Conservation (phyloP, 2,329 filamentous ascomycete species). For the Sporothrix sp. region DNA sequence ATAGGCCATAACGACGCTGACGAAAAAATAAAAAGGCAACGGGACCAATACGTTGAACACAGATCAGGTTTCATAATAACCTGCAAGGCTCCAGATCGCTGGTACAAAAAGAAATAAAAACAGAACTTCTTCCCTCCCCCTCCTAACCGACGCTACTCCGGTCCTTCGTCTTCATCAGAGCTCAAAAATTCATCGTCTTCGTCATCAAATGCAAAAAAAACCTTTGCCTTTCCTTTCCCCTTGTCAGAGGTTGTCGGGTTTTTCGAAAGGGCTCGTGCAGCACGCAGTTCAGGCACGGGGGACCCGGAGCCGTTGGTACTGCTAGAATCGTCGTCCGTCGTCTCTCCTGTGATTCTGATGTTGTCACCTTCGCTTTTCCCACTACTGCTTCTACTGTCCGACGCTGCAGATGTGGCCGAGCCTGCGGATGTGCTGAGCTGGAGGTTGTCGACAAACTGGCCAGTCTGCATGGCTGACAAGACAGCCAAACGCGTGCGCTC, state of each 20-base stretch:
- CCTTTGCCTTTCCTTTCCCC: slow-evolving; percentile 30
- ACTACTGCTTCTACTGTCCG: slow-evolving; percentile 22
- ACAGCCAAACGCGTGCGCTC: slow-evolving; percentile 75
- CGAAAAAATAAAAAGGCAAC: too few species aligned
- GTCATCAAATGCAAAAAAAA: slow-evolving; percentile 71
- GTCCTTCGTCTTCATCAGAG: slow-evolving; percentile 48
- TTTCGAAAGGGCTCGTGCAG: background rate
- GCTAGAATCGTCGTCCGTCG: slow-evolving; percentile 24
- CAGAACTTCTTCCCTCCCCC: too few species aligned
- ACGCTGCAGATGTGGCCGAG: slow-evolving; percentile 32
- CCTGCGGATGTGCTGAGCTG: slow-evolving; percentile 38
- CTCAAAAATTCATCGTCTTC: slow-evolving; percentile 70
- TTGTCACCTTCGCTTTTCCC: slow-evolving; percentile 28
- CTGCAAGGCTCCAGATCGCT: too few species aligned
- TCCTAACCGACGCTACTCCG: too few species aligned
- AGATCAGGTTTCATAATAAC: too few species aligned
- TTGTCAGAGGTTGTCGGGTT: slow-evolving; percentile 16
- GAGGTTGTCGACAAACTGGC: slow-evolving; percentile 52
- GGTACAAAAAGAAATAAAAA: too few species aligned
- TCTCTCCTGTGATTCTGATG: too few species aligned
- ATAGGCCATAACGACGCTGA: too few species aligned
- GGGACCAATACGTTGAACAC: too few species aligned
- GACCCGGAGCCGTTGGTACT: slow-evolving; percentile 44
- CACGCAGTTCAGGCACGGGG: slow-evolving; percentile 32
- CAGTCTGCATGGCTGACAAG: slow-evolving; percentile 56